A percentile compares a stretch with the other conserved stretches of the same genome.
phyloP scores from a whole-genome alignment of 2,329 filamentous ascomycete species.

The Plenodomus tracheiphilus region DNA sequence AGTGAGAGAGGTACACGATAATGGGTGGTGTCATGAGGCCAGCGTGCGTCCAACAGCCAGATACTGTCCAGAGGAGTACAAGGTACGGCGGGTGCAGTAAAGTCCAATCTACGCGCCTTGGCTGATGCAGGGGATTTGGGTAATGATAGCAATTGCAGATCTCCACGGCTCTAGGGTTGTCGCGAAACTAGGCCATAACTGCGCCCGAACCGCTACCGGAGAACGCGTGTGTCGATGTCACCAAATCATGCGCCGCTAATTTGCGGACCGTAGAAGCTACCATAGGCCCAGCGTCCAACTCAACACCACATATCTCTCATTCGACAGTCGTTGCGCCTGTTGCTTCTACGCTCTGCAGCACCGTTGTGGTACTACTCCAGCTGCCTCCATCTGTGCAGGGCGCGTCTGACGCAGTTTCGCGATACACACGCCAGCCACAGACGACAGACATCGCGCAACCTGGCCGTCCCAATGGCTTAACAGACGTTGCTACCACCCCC shows the following conservation, averaged over 20 bases:
- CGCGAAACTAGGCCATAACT: slow-evolving; percentile 8
- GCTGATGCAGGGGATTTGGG: slow-evolving; percentile 7
- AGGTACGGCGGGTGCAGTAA: no score
- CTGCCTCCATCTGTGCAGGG: not conserved
- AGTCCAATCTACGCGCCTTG: slow-evolving; percentile 9
- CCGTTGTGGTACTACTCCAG: slow-evolving; percentile 1
- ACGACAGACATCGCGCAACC: not conserved
- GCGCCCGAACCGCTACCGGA: slow-evolving; percentile 17
- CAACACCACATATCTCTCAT: not conserved
- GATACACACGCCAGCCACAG: not conserved
- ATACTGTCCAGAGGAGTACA: no score
- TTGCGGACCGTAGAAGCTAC: no score
- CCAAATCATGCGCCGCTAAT: no score
- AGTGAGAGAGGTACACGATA: no score
- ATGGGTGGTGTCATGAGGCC: no score
- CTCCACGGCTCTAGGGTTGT: not conserved
- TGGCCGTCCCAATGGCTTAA: slow-evolving; percentile 34
- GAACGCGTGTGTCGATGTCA: no score
- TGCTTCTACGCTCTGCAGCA: not conserved
- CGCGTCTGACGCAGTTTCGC: no score
- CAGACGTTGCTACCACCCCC: slow-evolving; percentile 16
- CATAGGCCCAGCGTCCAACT: no score
- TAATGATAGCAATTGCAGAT: not conserved
- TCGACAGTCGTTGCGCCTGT: not conserved
- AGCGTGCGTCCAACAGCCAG: no score